Base-by-base conservation (phyloP, 306 rosid species). In the Dryas octopetala region DNA sequence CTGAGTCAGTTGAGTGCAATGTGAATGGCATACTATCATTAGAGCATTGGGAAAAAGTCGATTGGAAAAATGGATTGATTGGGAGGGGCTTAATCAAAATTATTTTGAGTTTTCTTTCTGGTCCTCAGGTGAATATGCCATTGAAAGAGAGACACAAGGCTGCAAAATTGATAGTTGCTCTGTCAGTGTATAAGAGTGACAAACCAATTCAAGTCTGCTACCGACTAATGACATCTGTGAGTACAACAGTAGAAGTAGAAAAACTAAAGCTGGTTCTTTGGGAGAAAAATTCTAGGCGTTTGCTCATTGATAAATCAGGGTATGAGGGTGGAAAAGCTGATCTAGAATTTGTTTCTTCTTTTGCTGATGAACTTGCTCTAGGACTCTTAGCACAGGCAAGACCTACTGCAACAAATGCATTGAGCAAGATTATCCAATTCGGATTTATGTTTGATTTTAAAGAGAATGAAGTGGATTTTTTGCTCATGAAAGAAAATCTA, bases 401-500 rank as follows among this genome's bases (percentile, higher is more conserved):
- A 17, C 57, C 50, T 14, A 5, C 1, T 59, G 57, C 47, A 26
- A 71, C 48, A 43, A 62, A 66, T 62, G 43, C 23, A 57, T 60
- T 81, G 48, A 59, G 66, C 55, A 67, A 38, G 43, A 62, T 66
- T 48, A 73, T 66, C 11, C 68, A 60, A 63, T 71, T 71, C 41
- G 67, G 67, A 2, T 62, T 43, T 5, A 14, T 51, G 48, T 62
- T 61, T 5, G 58, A 62, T 12, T 70, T 70, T 23, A 32, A 65
- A 1, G 54, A 58, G 50, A 74, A 55, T 26, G 44, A 65, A 32
- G 70, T 81, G 73, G 76, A 75, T 2, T 70, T 45, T 44, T 63
- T 81, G 74, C 74, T 75, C 40, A 52, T 67, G 15, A 76, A 7
- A 4, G 75, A 73, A 50, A 73, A 81, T 48, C 49, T 76, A 23